phyloP scores from a whole-genome alignment of 148 eudicot species.

The Rhododendron griersonianum region DNA sequence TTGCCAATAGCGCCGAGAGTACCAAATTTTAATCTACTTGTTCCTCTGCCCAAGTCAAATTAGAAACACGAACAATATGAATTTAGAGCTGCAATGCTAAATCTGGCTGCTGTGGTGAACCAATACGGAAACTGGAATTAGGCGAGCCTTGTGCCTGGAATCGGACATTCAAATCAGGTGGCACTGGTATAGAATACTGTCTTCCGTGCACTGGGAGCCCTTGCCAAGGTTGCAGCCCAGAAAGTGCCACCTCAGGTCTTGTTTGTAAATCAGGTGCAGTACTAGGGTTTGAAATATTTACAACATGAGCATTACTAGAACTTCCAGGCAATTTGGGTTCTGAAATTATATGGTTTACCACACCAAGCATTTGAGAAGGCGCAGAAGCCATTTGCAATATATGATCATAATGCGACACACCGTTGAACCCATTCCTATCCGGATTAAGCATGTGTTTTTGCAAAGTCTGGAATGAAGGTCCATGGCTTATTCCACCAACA shows the following conservation, averaged over 20 bases:
- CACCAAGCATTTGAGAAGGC: constrained; percentile 11
- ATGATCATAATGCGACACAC: constrained; percentile 23
- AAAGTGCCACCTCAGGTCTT: constrained; percentile 16
- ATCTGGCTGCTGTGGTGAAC: constrained; percentile 79
- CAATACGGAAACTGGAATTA: constrained; percentile 40
- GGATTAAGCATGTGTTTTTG: constrained; percentile 11
- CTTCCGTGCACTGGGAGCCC: constrained; percentile 33
- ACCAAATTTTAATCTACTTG: background rate
- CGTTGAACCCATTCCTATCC: constrained; percentile 37
- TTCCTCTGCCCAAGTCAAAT: background rate
- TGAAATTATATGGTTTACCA: constrained; percentile 12
- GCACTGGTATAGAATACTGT: constrained; percentile 24
- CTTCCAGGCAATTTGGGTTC: constrained; percentile 20
- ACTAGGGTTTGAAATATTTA: background rate
- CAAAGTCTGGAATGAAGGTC: background rate
- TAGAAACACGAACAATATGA: background rate
- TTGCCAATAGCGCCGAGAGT: background rate
- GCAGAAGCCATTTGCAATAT: constrained; percentile 28
- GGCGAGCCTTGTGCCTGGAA: constrained; percentile 53
- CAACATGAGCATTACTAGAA: constrained; percentile 18
- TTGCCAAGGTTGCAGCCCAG: constrained; percentile 31
- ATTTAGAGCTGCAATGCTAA: constrained; percentile 65
- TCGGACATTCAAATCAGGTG: constrained; percentile 50
- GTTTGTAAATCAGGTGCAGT: background rate
- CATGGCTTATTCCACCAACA: constrained; percentile 11